Percentiles rank a stretch among this genome's conserved stretches.
Conservation (phyloP, 2,329 filamentous ascomycete genomes). For the Colletotrichum sp. region DNA sequence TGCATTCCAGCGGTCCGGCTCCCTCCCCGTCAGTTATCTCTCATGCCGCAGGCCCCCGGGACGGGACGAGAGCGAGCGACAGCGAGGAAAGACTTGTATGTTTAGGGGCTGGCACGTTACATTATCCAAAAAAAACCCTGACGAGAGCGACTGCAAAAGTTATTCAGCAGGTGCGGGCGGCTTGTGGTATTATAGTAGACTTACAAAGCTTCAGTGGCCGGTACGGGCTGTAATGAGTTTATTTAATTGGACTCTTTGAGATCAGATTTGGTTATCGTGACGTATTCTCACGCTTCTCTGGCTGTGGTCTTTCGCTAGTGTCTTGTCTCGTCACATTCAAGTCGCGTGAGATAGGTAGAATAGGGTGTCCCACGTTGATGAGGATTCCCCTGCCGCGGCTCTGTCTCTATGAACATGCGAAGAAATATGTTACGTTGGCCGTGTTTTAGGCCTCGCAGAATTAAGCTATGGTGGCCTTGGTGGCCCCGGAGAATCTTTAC, state of each 20-base stretch:
- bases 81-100: not conserved
- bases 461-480: not conserved
- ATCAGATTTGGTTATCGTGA: not conserved
- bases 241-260: not conserved
- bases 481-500: not conserved
- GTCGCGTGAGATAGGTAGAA: not conserved
- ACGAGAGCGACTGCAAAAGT: not conserved
- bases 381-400: not conserved
- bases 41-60: not conserved
- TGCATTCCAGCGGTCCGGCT: not conserved
- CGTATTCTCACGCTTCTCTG: not conserved
- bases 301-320: not conserved
- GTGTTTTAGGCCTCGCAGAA: not conserved
- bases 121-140: not conserved
- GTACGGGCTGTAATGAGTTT: not conserved
- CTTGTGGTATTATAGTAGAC: not conserved
- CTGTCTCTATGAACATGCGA: not conserved
- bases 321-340: not conserved
- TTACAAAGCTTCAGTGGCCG: slow-evolving; percentile 3
- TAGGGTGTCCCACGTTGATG: not conserved
- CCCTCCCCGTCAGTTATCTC: not conserved
- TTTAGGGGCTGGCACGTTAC: not conserved
- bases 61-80: not conserved
- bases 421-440: not conserved
- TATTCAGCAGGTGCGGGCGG: not conserved